Percentiles rank a stretch among this genome's conserved stretches.
These are phyloP conservation scores for Rhodotorula sp. DNA, from an alignment of 1,284 basidiomycete species.

Conservation along the genomic window DNA sequence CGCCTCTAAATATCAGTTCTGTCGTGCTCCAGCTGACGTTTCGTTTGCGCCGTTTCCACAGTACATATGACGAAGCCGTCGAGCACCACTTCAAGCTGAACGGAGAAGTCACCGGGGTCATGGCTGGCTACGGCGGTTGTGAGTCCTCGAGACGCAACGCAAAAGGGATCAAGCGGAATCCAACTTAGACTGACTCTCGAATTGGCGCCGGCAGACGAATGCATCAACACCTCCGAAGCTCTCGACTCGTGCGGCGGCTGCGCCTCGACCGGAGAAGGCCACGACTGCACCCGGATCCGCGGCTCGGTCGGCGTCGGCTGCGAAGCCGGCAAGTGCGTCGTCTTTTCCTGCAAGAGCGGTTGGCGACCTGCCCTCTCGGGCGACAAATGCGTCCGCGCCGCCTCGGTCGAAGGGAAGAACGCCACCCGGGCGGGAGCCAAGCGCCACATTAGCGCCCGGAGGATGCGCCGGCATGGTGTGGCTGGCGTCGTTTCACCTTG, in stretches of 20 bases:
- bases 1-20: neutral
- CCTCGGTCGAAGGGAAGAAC: neutral
- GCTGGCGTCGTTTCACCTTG: neutral
- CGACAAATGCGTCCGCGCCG: conserved; percentile 26
- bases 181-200: neutral
- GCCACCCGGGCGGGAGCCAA: neutral
- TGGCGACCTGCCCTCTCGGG: conserved; percentile 39
- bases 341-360: conserved; percentile 48
- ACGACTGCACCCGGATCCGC: conserved; percentile 48
- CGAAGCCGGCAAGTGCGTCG: conserved; percentile 34
- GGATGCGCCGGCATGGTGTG: conserved; percentile 1
- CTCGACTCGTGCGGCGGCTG: conserved; percentile 40
- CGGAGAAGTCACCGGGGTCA: conserved; percentile 22
- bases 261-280: conserved; percentile 25
- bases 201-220: conserved; percentile 21
- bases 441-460: neutral
- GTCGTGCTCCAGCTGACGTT: neutral
- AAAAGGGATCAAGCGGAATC: neutral
- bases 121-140: conserved; percentile 43
- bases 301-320: conserved; percentile 58
- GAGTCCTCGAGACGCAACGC: conserved; percentile 33
- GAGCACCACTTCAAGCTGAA: conserved; percentile 27
- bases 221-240: conserved; percentile 24
- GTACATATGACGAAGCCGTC: conserved; percentile 42
- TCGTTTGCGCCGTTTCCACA: neutral